phyloP scores from a whole-genome alignment of 2,329 filamentous ascomycete species.

The Knoxdaviesia proteae region DNA sequence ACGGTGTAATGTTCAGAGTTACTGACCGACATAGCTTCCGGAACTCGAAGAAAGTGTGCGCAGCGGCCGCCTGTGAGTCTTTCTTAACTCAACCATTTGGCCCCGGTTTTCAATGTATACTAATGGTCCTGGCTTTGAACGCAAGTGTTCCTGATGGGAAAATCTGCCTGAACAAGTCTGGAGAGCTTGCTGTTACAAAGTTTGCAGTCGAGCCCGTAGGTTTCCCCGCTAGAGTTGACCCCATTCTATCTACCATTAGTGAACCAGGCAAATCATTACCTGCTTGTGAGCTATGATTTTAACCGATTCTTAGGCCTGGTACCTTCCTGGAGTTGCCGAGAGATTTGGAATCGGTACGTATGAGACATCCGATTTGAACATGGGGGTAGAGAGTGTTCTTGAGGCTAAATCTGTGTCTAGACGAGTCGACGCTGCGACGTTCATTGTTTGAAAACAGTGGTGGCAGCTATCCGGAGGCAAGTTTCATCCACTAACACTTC shows the following conservation, averaged over 20 bases:
- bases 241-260: neutral
- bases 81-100: neutral
- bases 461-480: slow-evolving; percentile 74
- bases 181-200: slow-evolving; percentile 86
- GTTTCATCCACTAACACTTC: neutral
- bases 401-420: slow-evolving; percentile 18
- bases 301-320: slow-evolving; percentile 37
- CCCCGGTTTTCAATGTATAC: neutral
- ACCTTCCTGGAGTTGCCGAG: slow-evolving; percentile 70
- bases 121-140: neutral
- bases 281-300: neutral
- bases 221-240: slow-evolving; percentile 3
- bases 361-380: neutral
- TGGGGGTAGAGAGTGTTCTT: too few species aligned
- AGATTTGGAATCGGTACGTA: slow-evolving; percentile 65
- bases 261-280: neutral
- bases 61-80: slow-evolving; percentile 45
- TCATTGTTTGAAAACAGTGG: slow-evolving; percentile 90
- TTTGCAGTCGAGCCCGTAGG: slow-evolving; percentile 84
- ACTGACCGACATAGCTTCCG: slow-evolving; percentile 35
- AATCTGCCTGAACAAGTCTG: slow-evolving; percentile 66
- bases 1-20: neutral
- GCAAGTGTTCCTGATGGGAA: slow-evolving; percentile 53
- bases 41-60: slow-evolving; percentile 80
- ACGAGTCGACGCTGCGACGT: slow-evolving; percentile 70